Base-by-base conservation (phyloP, 139 green algal genomes). In the Diplosphaera chodatii region DNA sequence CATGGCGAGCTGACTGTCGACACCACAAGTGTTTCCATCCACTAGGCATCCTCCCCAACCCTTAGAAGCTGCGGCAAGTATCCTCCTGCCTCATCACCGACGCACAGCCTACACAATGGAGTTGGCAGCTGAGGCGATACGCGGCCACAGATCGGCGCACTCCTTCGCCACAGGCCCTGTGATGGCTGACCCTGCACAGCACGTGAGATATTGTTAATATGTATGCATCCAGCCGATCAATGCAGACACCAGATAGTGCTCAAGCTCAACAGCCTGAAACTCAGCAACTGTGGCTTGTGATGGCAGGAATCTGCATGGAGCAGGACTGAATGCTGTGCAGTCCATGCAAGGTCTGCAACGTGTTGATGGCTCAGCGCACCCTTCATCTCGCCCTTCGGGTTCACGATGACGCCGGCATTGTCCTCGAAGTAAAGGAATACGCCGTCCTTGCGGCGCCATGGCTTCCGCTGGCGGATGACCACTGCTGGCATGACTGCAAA, bases 341-440 rank as follows among this genome's bases (percentile, higher is more conserved):
- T 48, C 8, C 8, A 6, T 48, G 37, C 37, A 48, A 48, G 37
- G 8, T 48, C 10, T 10, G 37, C 6, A 10, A 48, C 37, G 10
- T n/a, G n/a, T n/a, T n/a, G n/a, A n/a, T n/a, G n/a, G n/a, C n/a
- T n/a, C n/a, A 30, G 37, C 85, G 73, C 71, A 97, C 91, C 95
- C 88, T 99, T 99, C 93, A 99, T 97, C 79, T 99, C 96, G 69
- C 95, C 95, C 89, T 99, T 99, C 73, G 93, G 89, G 86, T 99
- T 99, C 65, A 99, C 94, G 75, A 99, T 99, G 32, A 99, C 95
- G 40, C 96, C 96, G 6, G 96, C 96, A 77, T 99, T 99, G 89
- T 99, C 96, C 84, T 99, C 96, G 82, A 99, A 99, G 89, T 99
- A 99, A 74, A 99, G 98, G 86, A 92, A 98, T 37, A 87, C 85